Evolutionary conservation across 2,329 filamentous ascomycete genomes (phyloP).

Genomic region (Penicillium sp.): DNA sequence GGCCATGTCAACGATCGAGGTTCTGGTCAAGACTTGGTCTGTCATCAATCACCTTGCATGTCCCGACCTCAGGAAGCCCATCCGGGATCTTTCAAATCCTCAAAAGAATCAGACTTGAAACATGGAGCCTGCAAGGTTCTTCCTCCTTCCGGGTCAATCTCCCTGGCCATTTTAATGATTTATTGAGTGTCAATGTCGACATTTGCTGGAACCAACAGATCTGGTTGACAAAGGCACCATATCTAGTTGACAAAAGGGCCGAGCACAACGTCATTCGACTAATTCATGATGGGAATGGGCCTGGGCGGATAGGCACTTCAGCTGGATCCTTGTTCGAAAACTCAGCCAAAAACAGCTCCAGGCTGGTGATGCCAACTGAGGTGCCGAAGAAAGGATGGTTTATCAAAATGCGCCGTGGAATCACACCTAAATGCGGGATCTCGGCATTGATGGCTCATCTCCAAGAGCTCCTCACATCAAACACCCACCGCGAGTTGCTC

Average conservation of each 20-base stretch:
- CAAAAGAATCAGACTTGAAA: no score
- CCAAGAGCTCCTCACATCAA: conserved; percentile 42
- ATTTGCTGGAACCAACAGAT: conserved; percentile 53
- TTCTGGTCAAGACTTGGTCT: no score
- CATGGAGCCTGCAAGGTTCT: conserved; percentile 40
- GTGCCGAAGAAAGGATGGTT: conserved; percentile 37
- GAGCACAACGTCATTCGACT: conserved; percentile 32
- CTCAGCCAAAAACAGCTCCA: conserved; percentile 31
- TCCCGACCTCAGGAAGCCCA: no score
- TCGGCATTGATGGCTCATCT: conserved; percentile 42
- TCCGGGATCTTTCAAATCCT: no score
- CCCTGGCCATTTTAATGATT: conserved; percentile 45
- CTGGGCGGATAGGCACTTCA: conserved; percentile 16
- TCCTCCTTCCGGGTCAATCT: conserved; percentile 37
- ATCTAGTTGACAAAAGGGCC: conserved; percentile 48
- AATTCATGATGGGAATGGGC: conserved; percentile 21
- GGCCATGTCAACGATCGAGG: no score
- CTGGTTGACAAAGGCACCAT: conserved; percentile 52
- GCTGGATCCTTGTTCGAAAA: conserved; percentile 37
- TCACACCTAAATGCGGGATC: conserved; percentile 41
- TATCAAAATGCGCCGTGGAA: conserved; percentile 41
- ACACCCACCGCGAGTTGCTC: conserved; percentile 50
- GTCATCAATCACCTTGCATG: no score
- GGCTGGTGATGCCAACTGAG: conserved; percentile 22
- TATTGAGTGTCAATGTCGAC: conserved; percentile 50